A percentile compares a stretch with the other conserved stretches of the same genome.
Evolutionary conservation across 108 stramenopile species (phyloP).

Genomic region (Skeletonema potamos): DNA sequence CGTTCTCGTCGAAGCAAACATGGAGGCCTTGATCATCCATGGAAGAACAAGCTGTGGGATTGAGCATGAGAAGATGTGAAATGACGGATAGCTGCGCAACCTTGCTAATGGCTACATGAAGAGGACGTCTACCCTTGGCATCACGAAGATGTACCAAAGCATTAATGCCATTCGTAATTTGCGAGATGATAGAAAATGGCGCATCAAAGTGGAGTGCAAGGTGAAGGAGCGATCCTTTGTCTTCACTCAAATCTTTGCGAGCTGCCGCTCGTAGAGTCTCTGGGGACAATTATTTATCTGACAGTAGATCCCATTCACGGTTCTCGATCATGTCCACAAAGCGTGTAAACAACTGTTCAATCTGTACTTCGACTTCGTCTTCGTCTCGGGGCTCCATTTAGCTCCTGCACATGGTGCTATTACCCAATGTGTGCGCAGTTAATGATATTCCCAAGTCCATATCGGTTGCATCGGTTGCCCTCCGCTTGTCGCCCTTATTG

Average conservation of each 20-base stretch:
- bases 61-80: not conserved
- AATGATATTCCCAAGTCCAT: too few relatives aligned
- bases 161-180: not conserved
- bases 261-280: not conserved
- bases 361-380: not conserved
- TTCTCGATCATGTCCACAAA: not conserved
- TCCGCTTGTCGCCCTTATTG: too few relatives aligned
- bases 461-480: too few relatives aligned
- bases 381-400: too few relatives aligned
- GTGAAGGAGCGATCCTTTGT: not conserved
- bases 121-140: not conserved
- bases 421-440: too few relatives aligned
- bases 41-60: not conserved
- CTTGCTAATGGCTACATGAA: not conserved
- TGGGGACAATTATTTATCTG: too few relatives aligned
- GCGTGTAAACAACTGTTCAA: not conserved
- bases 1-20: not conserved
- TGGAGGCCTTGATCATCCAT: constrained; percentile 2
- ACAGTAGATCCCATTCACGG: not conserved
- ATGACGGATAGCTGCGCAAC: not conserved
- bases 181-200: not conserved
- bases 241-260: not conserved
- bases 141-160: not conserved
- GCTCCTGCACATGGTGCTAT: too few relatives aligned
- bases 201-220: not conserved